These are phyloP conservation scores for Globisporangium uncinulatum DNA, from an alignment of 352 stramenopile genomes.

Conservation along the genomic window DNA sequence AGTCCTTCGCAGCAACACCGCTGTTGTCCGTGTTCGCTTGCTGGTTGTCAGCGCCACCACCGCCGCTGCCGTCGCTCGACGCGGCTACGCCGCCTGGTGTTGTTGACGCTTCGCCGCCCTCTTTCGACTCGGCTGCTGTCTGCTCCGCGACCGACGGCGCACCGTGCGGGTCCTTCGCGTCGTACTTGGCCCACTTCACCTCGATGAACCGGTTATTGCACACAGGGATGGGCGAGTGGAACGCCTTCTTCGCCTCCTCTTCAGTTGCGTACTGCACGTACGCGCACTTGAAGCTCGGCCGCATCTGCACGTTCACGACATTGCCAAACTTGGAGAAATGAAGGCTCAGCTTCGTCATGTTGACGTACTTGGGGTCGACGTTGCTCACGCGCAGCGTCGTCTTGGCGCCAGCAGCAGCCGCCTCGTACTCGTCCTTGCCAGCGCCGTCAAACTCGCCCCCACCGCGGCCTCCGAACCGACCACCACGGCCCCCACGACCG, in stretches of 20 bases:
- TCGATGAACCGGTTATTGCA: slow-evolving; percentile 90
- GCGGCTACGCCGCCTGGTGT: background rate
- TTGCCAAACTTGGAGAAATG: slow-evolving; percentile 88
- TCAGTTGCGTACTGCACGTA: slow-evolving; percentile 85
- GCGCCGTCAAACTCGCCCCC: slow-evolving; percentile 17
- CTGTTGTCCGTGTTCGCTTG: slow-evolving; percentile 16
- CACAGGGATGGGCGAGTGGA: slow-evolving; percentile 82
- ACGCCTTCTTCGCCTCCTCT: slow-evolving; percentile 78
- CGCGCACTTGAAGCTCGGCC: slow-evolving; percentile 66
- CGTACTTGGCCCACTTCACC: slow-evolving; percentile 83
- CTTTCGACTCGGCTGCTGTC: slow-evolving; percentile 26
- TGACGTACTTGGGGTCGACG: slow-evolving; percentile 84
- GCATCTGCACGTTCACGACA: slow-evolving; percentile 88
- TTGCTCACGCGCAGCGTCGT: slow-evolving; percentile 82
- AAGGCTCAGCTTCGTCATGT: slow-evolving; percentile 84
- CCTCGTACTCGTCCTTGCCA: slow-evolving; percentile 20
- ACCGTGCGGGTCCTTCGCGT: slow-evolving; percentile 59
- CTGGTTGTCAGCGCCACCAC: background rate
- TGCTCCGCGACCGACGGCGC: slow-evolving; percentile 33
- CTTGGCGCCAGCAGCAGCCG: slow-evolving; percentile 24
- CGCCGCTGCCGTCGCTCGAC: background rate
- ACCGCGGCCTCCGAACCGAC: slow-evolving; percentile 21
- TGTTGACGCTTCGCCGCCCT: slow-evolving; percentile 18
- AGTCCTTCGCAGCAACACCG: slow-evolving; percentile 37
- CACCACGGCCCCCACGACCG: slow-evolving; percentile 34